phyloP scores from a whole-genome alignment of 345 rosid species.

The Brassica napus region DNA sequence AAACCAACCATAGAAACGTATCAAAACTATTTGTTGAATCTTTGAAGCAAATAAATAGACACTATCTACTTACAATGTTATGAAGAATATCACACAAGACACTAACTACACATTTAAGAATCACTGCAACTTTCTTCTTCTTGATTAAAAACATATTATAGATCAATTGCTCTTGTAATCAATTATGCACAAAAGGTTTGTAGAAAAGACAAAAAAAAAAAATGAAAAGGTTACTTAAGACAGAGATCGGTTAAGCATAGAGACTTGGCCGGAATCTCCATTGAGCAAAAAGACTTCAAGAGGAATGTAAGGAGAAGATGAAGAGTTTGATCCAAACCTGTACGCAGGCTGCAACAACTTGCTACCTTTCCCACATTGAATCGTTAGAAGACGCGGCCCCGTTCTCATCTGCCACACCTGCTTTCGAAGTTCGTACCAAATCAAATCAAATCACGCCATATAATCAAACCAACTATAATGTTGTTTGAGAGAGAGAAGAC shows the following conservation, averaged over 20 bases:
- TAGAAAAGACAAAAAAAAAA: too few relatives aligned
- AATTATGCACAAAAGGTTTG: background rate
- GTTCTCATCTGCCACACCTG: slow-evolving; percentile 99
- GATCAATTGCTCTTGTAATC: background rate
- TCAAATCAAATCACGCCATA: background rate
- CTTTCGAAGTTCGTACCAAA: background rate
- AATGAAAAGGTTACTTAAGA: slow-evolving; percentile 24
- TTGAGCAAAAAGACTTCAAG: slow-evolving; percentile 79
- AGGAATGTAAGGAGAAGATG: slow-evolving; percentile 77
- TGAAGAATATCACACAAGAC: background rate
- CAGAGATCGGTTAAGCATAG: slow-evolving; percentile 67
- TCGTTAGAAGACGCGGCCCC: slow-evolving; percentile 72
- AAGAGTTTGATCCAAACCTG: slow-evolving; percentile 68
- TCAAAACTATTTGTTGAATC: background rate
- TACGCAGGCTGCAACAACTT: slow-evolving; percentile 81
- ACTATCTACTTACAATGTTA: background rate
- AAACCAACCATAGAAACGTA: background rate
- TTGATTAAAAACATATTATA: background rate
- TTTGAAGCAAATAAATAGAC: slow-evolving; percentile 26
- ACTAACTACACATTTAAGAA: background rate
- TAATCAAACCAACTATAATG: background rate
- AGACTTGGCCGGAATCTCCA: slow-evolving; percentile 86
- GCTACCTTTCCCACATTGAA: slow-evolving; percentile 76
- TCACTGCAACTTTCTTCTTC: background rate
- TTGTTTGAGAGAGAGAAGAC: background rate